Base-by-base conservation (phyloP, 371 early-diverging fungal species). In the Mucor mucedo region DNA sequence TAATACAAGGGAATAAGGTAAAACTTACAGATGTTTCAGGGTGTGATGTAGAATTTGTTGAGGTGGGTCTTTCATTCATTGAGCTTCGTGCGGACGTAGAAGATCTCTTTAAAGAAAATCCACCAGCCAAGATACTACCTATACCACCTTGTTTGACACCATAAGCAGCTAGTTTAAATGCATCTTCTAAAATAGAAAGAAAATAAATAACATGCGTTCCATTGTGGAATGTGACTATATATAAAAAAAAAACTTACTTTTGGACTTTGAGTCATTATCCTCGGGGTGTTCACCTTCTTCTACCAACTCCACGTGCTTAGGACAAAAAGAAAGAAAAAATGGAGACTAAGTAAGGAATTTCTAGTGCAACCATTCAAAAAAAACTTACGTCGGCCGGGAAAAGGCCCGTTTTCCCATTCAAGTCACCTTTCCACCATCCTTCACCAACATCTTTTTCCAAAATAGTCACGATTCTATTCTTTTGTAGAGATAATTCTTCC, bases 101-200 rank as follows among this genome's bases (percentile, higher is more conserved):
- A 7, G 44, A 32, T 38, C 58, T 50, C 21, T 58, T 63, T n/a
- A 63, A 45, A 58, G 42, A 32, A 9, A 59, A 58, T n/a, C 64
- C 64, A 27, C 89, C 90, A 14, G 91, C 89, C 54, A 92, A 86
- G 45, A 92, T 71, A 52, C 90, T 85, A 28, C 93, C 93, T 56
- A 92, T 82, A 21, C 93, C 93, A 61, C 91, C 93, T 70, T 90
- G 89, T 61, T 90, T 89, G 13, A 93, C 91, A 54, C 93, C 93
- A 64, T 87, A 91, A 1, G 91, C 87, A 11, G 90, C 89, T 58
- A 89, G 68, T 65, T 81, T 89, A 67, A 88, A 87, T 0, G 61
- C 66, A 52, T 63, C 58, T 5, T 62, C 65, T 38, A 8, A 35
- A 6, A 53, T 13, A 2, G 1, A 11, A 5, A 35, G 35, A 2